phyloP scores from a whole-genome alignment of 2,329 filamentous ascomycete species.

The Fusarium newnesense region DNA sequence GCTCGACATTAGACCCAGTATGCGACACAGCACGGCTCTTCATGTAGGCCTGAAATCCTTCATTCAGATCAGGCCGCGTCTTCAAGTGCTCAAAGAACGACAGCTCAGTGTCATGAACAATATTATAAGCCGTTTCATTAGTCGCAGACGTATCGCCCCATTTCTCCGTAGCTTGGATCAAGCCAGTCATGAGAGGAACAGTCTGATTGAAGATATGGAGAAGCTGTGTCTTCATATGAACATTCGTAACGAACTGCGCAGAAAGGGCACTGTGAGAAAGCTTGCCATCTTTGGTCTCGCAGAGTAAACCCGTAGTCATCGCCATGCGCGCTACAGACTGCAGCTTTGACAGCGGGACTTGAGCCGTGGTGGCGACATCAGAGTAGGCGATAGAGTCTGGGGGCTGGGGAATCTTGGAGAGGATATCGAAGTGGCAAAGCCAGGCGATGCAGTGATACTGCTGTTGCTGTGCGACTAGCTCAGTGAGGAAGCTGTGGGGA shows the following conservation, averaged over 20 bases:
- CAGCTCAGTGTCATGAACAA: slow-evolving; percentile 42
- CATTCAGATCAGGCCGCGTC: neutral
- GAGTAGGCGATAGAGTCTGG: neutral
- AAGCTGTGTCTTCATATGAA: slow-evolving; percentile 45
- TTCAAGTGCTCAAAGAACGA: slow-evolving; percentile 49
- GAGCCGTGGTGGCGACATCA: slow-evolving; percentile 15
- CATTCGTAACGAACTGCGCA: slow-evolving; percentile 40
- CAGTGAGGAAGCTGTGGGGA: slow-evolving; percentile 31
- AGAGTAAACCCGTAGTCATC: slow-evolving; percentile 49
- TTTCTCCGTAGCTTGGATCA: slow-evolving; percentile 42
- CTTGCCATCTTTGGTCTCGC: slow-evolving; percentile 43
- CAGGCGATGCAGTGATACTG: slow-evolving; percentile 30
- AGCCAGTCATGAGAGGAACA: slow-evolving; percentile 35
- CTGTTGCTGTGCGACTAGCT: slow-evolving; percentile 27
- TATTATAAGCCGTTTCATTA: slow-evolving; percentile 44
- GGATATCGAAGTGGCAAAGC: slow-evolving; percentile 28
- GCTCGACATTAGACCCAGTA: slow-evolving; percentile 26
- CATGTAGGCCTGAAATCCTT: slow-evolving; percentile 21
- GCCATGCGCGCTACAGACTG: slow-evolving; percentile 48
- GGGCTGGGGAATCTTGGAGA: slow-evolving; percentile 16
- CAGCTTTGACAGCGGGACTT: slow-evolving; percentile 13
- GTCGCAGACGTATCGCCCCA: slow-evolving; percentile 41
- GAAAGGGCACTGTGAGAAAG: slow-evolving; percentile 50
- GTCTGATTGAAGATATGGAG: slow-evolving; percentile 44
- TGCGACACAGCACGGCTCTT: slow-evolving; percentile 31